Conservation (phyloP, 768 basidiomycete genomes). For the Lactarius sp. region DNA sequence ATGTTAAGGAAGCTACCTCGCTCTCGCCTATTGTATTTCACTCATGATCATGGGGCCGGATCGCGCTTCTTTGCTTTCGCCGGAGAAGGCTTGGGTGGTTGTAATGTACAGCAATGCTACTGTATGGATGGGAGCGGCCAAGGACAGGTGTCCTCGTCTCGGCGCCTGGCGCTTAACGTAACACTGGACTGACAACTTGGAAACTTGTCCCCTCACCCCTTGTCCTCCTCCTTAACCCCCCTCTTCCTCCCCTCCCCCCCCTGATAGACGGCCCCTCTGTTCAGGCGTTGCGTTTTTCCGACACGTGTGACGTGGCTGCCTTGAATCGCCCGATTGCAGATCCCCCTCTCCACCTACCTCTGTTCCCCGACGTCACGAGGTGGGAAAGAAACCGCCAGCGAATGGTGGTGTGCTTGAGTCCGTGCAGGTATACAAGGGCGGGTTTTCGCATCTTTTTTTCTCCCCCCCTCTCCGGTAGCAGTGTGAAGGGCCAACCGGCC, state of each 20-base stretch:
- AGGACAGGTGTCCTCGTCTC: constrained; percentile 6
- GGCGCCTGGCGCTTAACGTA: not conserved
- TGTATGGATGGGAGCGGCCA: not conserved
- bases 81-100: not conserved
- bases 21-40: too few species aligned
- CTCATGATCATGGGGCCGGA: too few species aligned
- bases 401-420: not conserved
- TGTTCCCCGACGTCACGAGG: too few species aligned
- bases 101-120: not conserved
- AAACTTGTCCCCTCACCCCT: not conserved
- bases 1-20: too few species aligned
- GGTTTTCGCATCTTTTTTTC: not conserved
- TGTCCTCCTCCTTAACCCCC: not conserved
- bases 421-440: not conserved
- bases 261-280: too few species aligned
- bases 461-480: too few species aligned
- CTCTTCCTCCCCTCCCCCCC: too few species aligned
- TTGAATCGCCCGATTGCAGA: too few species aligned
- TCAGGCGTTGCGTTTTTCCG: too few species aligned
- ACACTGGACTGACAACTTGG: too few species aligned
- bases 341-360: too few species aligned
- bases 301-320: too few species aligned
- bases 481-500: not conserved
- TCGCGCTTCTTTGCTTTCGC: not conserved
- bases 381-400: not conserved